Percentiles rank a stretch among this genome's conserved stretches.
These are phyloP conservation scores for Eutreptiella sp. DNA, from an alignment of 208 protist species.

Conservation along the genomic window DNA sequence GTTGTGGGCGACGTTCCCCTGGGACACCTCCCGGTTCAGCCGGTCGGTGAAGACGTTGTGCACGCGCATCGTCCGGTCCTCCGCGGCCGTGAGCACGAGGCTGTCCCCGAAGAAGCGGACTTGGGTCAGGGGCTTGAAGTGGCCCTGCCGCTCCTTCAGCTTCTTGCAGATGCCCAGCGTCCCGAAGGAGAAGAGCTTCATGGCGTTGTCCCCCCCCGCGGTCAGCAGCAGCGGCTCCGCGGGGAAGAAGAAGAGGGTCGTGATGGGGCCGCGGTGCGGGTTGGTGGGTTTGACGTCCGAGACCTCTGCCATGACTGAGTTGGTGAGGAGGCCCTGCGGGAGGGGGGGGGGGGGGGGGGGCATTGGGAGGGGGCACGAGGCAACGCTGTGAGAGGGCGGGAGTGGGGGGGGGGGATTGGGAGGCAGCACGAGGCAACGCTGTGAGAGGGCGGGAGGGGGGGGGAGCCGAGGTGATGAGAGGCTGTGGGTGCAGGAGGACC, in stretches of 20 bases:
- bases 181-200: conserved; percentile 79
- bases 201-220: conserved; percentile 71
- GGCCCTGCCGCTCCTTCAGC: conserved; percentile 70
- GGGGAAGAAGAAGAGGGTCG: conserved; percentile 59
- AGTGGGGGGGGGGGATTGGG: too few species aligned
- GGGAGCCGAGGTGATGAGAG: too few species aligned
- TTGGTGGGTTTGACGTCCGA: conserved; percentile 55
- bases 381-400: too few species aligned
- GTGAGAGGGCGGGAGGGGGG: too few species aligned
- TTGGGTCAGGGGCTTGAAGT: conserved; percentile 63
- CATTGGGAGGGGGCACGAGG: too few species aligned
- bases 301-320: conserved; percentile 58
- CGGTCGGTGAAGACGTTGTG: conserved; percentile 78
- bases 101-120: conserved; percentile 72
- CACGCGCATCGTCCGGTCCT: conserved; percentile 64
- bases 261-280: conserved; percentile 61
- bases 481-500: too few species aligned
- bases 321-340: conserved; percentile 66
- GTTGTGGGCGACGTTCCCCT: conserved; percentile 65
- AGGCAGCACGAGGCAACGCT: too few species aligned
- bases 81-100: conserved; percentile 63
- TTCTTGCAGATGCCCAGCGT: conserved; percentile 64
- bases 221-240: conserved; percentile 54
- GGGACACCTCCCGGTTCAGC: conserved; percentile 75
- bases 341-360: too few species aligned